Percentiles rank a stretch among this genome's conserved stretches.
Conservation (phyloP, 2,329 filamentous ascomycete genomes). For the Hypoxylon sp. region DNA sequence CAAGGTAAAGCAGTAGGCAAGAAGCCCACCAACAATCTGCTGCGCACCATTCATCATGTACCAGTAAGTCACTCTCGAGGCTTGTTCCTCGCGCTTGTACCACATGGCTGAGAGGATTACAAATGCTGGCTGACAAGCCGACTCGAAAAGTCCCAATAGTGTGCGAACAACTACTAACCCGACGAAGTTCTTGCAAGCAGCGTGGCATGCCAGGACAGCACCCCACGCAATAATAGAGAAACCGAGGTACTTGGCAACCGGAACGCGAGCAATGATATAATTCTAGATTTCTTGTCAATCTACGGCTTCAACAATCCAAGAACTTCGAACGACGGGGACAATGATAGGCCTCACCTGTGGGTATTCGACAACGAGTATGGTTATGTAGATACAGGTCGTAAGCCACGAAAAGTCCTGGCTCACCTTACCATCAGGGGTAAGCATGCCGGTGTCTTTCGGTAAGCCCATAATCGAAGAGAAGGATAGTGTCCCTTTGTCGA, state of each 20-base stretch:
- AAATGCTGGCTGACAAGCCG: constrained; percentile 77
- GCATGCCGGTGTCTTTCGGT: constrained; percentile 64
- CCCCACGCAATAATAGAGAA: constrained; percentile 77
- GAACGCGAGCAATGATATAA: constrained; percentile 73
- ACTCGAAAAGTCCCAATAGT: constrained; percentile 79
- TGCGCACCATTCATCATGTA: constrained; percentile 84
- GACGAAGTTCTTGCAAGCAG: constrained; percentile 72
- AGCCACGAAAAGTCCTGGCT: constrained; percentile 76
- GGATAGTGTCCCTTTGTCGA: constrained; percentile 77
- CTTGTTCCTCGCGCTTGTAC: constrained; percentile 79
- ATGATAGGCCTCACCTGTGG: constrained; percentile 63
- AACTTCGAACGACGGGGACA: background rate
- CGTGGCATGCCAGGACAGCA: constrained; percentile 70
- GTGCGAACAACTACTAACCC: constrained; percentile 73
- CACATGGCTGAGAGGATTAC: constrained; percentile 77
- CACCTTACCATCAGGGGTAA: constrained; percentile 56
- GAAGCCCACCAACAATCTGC: constrained; percentile 78
- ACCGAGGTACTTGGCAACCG: constrained; percentile 76
- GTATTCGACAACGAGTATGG: constrained; percentile 78
- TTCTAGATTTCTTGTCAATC: constrained; percentile 45
- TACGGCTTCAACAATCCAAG: background rate
- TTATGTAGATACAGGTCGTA: constrained; percentile 81
- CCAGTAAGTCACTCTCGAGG: constrained; percentile 77
- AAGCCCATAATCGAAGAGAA: constrained; percentile 77
- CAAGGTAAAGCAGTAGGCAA: constrained; percentile 74